These are phyloP conservation scores for Medicago truncatula DNA, from an alignment of 306 rosid genomes.

Conservation along the genomic window MtrunA17r5.0-ANR NC_053045.1:104001-104500, in stretches of 20 bases:
- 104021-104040: slow-evolving; percentile 5
- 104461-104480: slow-evolving; percentile 28
- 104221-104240: background rate
- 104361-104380: background rate
- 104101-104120: background rate
- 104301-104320: slow-evolving; percentile 2
- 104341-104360: slow-evolving; percentile 12
- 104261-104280: background rate
- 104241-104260: background rate
- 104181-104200: background rate
- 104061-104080: background rate
- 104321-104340: slow-evolving; percentile 3
- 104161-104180: background rate
- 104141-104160: background rate
- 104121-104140: background rate
- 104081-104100: background rate
- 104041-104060: slow-evolving; percentile 1
- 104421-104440: slow-evolving; percentile 5
- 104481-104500: slow-evolving; percentile 71
- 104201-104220: background rate
- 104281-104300: background rate
- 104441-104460: slow-evolving; percentile 33
- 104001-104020: slow-evolving; percentile 1
- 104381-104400: slow-evolving; percentile 13
- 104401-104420: slow-evolving; percentile 20